Conservation (phyloP, 345 rosid genomes). For the Rhodamnia argentea region DNA sequence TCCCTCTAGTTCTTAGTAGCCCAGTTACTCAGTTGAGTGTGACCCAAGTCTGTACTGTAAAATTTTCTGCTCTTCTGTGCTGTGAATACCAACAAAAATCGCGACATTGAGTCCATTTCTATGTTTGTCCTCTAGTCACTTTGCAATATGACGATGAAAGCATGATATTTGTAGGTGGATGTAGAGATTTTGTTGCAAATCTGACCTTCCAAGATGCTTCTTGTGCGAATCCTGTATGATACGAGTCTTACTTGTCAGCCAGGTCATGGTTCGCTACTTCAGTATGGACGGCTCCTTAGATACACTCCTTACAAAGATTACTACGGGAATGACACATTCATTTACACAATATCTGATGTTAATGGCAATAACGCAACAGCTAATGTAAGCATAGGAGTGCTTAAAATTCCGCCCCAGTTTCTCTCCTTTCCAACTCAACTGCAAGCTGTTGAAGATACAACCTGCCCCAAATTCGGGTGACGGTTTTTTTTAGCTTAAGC, state of each 20-base stretch:
- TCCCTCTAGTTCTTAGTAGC: not conserved
- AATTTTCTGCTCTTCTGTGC: not conserved
- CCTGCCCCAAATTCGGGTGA: slow-evolving; percentile 70
- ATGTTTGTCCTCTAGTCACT: not conserved
- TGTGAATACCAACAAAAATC: not conserved
- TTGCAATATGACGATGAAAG: not conserved
- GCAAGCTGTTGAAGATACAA: slow-evolving; percentile 69
- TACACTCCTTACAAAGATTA: slow-evolving; percentile 73
- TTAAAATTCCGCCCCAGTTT: slow-evolving; percentile 81
- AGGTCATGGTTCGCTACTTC: slow-evolving; percentile 69
- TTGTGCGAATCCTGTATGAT: not conserved
- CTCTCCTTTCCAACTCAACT: slow-evolving; percentile 46
- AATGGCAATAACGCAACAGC: slow-evolving; percentile 62
- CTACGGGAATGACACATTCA: slow-evolving; percentile 64
- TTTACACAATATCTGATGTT: slow-evolving; percentile 52
- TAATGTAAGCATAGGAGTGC: slow-evolving; percentile 40
- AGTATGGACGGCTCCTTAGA: slow-evolving; percentile 49
- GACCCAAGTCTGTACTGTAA: not conserved
- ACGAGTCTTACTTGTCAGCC: slow-evolving; percentile 40
- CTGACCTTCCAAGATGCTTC: not conserved
- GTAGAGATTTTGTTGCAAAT: not conserved
- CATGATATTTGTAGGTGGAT: not conserved
- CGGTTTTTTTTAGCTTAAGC: not conserved
- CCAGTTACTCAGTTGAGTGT: not conserved
- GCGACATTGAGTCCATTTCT: not conserved